Evolutionary conservation across 495 filamentous ascomycete species (phyloP).

Genomic region (Aspergillus wentii): DNA sequence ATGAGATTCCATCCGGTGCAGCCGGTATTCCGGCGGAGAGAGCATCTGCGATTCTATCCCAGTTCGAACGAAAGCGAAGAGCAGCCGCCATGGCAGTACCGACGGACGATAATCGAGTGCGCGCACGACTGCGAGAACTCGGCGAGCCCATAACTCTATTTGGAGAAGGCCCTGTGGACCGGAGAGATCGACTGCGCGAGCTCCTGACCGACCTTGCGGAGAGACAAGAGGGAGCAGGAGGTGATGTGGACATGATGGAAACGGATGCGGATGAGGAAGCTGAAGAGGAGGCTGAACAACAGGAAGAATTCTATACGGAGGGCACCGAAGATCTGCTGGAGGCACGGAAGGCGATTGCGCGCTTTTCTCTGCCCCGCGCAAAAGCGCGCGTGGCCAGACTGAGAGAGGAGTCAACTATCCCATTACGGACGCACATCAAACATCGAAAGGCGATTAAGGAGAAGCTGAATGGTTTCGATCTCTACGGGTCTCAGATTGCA

Average conservation of each 20-base stretch:
- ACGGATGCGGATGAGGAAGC: constrained; percentile 35
- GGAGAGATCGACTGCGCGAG: constrained; percentile 82
- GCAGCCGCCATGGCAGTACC: constrained; percentile 91
- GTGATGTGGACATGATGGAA: constrained; percentile 60
- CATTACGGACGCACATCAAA: constrained; percentile 82
- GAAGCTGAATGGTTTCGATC: constrained; percentile 71
- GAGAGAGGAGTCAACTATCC: constrained; percentile 73
- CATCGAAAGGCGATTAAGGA: constrained; percentile 88
- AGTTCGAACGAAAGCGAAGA: constrained; percentile 84
- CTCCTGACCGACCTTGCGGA: constrained; percentile 73
- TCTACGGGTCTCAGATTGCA: constrained; percentile 88
- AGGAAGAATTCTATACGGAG: constrained; percentile 94
- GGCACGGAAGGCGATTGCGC: constrained; percentile 75
- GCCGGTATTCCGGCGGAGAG: constrained; percentile 81
- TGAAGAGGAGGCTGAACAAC: constrained; percentile 64
- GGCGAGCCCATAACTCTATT: constrained; percentile 94
- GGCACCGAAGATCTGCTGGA: constrained; percentile 70
- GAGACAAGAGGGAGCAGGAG: constrained; percentile 52
- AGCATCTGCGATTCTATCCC: constrained; percentile 81
- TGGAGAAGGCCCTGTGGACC: constrained; percentile 81
- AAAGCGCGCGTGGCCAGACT: constrained; percentile 71
- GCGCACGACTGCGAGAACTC: constrained; percentile 71
- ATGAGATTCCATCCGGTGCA: constrained; percentile 66
- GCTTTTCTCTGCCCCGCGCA: constrained; percentile 79
- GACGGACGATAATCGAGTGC: constrained; percentile 87